A percentile compares a stretch with the other conserved stretches of the same genome.
phyloP scores from a whole-genome alignment of 192 early-diverging fungal genomes.

The Rhizoclosmatium sp. region DNA sequence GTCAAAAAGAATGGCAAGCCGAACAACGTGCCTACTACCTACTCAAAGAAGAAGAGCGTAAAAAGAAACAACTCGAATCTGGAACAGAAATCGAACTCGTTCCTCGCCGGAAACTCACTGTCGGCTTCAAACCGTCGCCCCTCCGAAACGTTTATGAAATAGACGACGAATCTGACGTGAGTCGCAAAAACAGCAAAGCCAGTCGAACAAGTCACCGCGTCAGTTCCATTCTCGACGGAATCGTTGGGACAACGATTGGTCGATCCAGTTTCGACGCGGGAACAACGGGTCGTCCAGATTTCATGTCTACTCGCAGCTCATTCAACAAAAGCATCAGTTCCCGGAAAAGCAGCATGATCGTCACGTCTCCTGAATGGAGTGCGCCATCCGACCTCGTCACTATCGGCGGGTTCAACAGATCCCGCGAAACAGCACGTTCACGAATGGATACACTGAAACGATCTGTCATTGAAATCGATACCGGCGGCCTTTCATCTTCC shows the following conservation, averaged over 20 bases:
- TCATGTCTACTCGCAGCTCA: not conserved
- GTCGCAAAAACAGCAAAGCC: too few relatives aligned
- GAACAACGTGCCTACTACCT: slow-evolving; percentile 32
- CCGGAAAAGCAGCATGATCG: slow-evolving; percentile 12
- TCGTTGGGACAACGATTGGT: too few relatives aligned
- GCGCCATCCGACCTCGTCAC: slow-evolving; percentile 24
- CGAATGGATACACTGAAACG: not conserved
- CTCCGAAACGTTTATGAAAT: too few relatives aligned
- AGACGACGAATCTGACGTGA: too few relatives aligned
- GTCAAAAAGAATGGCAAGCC: slow-evolving; percentile 36
- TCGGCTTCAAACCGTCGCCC: too few relatives aligned
- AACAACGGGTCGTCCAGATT: too few relatives aligned
- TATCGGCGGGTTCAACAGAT: not conserved
- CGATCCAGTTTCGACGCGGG: too few relatives aligned
- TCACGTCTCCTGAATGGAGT: slow-evolving; percentile 35
- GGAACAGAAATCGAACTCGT: too few relatives aligned
- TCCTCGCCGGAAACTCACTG: too few relatives aligned
- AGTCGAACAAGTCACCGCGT: too few relatives aligned
- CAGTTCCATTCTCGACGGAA: too few relatives aligned
- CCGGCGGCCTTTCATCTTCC: not conserved
- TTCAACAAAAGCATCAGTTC: not conserved
- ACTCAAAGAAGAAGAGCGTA: slow-evolving; percentile 27
- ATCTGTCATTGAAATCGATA: not conserved
- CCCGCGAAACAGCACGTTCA: not conserved
- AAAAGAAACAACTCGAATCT: not conserved